phyloP scores from a whole-genome alignment of 2,329 filamentous ascomycete species.

The Endothia cerciana region DNA sequence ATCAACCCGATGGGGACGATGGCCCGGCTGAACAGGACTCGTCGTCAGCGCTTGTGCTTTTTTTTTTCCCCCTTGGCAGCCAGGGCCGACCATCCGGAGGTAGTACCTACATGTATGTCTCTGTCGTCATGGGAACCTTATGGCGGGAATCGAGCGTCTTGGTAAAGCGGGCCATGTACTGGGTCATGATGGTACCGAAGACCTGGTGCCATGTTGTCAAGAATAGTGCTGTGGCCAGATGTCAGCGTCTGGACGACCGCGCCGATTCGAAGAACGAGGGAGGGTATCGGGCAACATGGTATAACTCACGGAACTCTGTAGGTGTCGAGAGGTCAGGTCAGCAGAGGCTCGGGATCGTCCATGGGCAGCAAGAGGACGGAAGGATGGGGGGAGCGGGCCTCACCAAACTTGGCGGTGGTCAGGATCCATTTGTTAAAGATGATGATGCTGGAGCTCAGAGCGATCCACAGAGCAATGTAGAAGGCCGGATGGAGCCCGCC shows the following conservation, averaged over 20 bases:
- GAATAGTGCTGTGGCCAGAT: conserved; percentile 66
- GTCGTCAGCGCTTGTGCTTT: conserved; percentile 57
- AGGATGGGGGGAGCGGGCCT: conserved; percentile 37
- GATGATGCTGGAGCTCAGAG: conserved; percentile 85
- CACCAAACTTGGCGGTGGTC: conserved; percentile 77
- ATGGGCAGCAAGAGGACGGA: neutral
- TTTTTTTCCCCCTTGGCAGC: neutral
- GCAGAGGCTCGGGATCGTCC: neutral
- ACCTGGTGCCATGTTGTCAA: conserved; percentile 91
- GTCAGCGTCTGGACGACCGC: conserved; percentile 11
- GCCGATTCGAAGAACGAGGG: neutral
- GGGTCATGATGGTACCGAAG: conserved; percentile 88
- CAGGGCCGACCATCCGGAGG: neutral
- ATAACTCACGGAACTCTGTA: conserved; percentile 23
- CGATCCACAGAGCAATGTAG: conserved; percentile 85
- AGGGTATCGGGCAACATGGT: neutral
- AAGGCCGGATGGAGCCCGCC: conserved; percentile 68
- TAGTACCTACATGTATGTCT: conserved; percentile 27
- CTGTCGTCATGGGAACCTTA: conserved; percentile 85
- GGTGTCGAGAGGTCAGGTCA: conserved; percentile 7
- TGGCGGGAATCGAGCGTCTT: conserved; percentile 86
- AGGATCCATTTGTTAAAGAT: conserved; percentile 98
- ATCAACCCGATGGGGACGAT: conserved; percentile 90
- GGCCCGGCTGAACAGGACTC: conserved; percentile 60
- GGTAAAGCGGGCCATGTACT: conserved; percentile 84